Evolutionary conservation across 495 filamentous ascomycete genomes (phyloP), one percentile per base, ranked within the genome.

Genomic region (Chaetomidium leptoderma): DNA sequence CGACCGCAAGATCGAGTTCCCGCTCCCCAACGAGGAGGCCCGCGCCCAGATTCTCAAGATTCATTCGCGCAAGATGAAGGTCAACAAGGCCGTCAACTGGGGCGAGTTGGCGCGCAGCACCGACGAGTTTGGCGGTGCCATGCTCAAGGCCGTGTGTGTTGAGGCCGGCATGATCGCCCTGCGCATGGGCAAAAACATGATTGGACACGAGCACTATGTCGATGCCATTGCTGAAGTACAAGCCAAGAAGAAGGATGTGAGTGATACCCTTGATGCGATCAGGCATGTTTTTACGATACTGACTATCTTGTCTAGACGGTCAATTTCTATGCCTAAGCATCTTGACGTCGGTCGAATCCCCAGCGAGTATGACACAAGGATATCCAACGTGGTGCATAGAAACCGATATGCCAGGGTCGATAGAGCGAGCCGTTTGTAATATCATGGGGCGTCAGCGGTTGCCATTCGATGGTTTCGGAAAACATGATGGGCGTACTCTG

Each of bases 141-240:
- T 95, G 82, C 72, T 99, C 59, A 99, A 99, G 79, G 93, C 93
- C 43, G 93, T 99, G 27, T 99, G 93, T 71, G 93, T 99, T 37
- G 93, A 99, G 74, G 93, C 93, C 29, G 93, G 93, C 70, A 99
- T 99, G 93, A 99, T 99, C 76, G 93, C 93, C 19, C 77, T 99
- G 62, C 82, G 93, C 55, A 88, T 86, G 73, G 93, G 93, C 30
- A 87, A 89, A 80, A 88, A 82, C 71, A 96, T 96, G 83, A 90
- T 99, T 62, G 86, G 86, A 56, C 93, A 99, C 65, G 93, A 99
- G 79, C 91, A 99, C 75, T 99, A 97, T 72, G 93, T 99, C 24
- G 93, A 99, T 82, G 93, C 93, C 50, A 97, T 99, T 68, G 80
- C 90, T 21, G 93, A 99, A 71, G 93, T 98, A 63, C 90, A 96